Conservation (phyloP, 768 basidiomycete genomes). For the Leccinum olivaceopallidum region DNA sequence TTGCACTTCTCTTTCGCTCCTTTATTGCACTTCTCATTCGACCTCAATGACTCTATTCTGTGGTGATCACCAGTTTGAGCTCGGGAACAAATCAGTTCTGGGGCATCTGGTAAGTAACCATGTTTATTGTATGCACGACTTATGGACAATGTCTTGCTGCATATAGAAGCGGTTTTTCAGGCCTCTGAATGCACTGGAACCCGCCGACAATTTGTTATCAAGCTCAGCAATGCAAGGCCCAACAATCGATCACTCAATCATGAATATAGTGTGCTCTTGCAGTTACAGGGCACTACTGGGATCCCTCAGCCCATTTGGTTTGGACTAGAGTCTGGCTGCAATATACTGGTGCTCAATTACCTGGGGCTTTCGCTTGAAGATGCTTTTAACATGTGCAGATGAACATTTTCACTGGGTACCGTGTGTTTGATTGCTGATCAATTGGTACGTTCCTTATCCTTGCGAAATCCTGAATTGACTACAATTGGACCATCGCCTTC, state of each 20-base stretch:
- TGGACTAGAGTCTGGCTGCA: background rate
- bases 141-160: background rate
- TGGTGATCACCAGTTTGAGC: background rate
- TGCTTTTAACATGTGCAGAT: background rate
- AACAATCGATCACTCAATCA: background rate
- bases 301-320: background rate
- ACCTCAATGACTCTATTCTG: background rate
- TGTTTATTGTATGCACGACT: background rate
- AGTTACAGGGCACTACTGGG: background rate
- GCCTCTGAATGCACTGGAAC: background rate
- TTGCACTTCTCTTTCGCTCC: no score
- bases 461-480: background rate
- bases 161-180: background rate
- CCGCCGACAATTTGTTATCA: background rate
- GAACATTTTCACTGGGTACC: background rate
- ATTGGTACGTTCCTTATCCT: background rate
- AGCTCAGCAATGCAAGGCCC: background rate
- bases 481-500: background rate
- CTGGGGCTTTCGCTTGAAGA: background rate
- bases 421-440: background rate
- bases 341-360: background rate
- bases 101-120: background rate
- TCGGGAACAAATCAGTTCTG: background rate
- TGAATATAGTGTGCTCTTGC: background rate
- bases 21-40: background rate